Evolutionary conservation across 2,329 filamentous ascomycete genomes (phyloP).

Genomic region (Fusarium begoniae): DNA sequence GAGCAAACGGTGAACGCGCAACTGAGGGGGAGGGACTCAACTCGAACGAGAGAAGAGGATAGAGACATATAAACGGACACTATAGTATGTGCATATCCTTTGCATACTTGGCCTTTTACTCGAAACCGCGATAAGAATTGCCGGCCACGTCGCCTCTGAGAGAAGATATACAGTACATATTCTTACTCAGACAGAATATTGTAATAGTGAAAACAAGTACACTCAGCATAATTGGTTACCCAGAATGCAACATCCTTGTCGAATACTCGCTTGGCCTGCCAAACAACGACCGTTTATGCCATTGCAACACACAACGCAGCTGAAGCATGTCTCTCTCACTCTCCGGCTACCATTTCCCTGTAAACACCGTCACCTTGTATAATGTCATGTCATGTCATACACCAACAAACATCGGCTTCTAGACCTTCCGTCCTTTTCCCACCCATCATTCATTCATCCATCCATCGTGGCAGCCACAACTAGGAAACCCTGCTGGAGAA

Average conservation of each 20-base stretch:
- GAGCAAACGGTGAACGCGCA: slow-evolving; percentile 6
- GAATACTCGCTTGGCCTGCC: slow-evolving; percentile 39
- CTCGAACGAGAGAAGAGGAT: background rate
- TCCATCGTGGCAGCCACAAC: slow-evolving; percentile 18
- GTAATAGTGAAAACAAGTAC: slow-evolving; percentile 29
- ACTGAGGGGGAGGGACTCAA: background rate
- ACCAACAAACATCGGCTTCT: background rate
- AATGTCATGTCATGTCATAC: slow-evolving; percentile 1
- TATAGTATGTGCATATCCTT: background rate
- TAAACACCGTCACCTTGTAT: background rate
- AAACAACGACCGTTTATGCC: slow-evolving; percentile 31
- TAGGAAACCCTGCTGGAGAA: background rate
- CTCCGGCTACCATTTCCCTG: slow-evolving; percentile 16
- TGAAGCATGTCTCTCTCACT: background rate
- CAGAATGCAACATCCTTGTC: slow-evolving; percentile 22
- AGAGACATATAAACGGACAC: background rate
- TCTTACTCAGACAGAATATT: background rate
- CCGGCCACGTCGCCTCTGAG: slow-evolving; percentile 4
- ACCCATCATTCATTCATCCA: background rate
- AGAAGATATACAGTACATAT: background rate
- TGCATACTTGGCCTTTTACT: background rate
- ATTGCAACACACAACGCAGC: slow-evolving; percentile 9
- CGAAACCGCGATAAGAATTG: slow-evolving; percentile 12
- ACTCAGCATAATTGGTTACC: slow-evolving; percentile 31
- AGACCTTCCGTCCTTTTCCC: background rate